phyloP scores from a whole-genome alignment of 371 early-diverging fungal genomes.

The Blakeslea trispora region DNA sequence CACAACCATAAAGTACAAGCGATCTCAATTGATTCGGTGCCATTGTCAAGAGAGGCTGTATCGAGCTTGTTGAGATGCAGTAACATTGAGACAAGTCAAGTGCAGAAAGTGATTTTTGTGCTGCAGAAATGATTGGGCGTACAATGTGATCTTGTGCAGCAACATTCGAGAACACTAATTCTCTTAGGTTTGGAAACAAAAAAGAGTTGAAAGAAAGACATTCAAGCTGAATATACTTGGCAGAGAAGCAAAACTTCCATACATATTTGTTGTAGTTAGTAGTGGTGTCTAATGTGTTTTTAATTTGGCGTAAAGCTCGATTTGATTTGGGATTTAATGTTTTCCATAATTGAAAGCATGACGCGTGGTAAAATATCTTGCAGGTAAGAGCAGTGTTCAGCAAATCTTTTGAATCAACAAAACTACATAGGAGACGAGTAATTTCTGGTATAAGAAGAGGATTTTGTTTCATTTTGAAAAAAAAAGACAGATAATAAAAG shows the following conservation, averaged over 20 bases:
- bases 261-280: conserved; percentile 33
- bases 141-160: conserved; percentile 44
- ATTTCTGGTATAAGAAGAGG: conserved; percentile 48
- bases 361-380: conserved; percentile 29
- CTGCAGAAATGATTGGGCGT: conserved; percentile 28
- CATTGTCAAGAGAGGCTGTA: conserved; percentile 35
- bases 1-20: conserved; percentile 43
- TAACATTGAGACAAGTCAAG: conserved; percentile 48
- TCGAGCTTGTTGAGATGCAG: conserved; percentile 42
- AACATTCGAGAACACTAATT: conserved; percentile 46
- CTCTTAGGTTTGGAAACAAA: conserved; percentile 35
- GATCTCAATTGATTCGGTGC: conserved; percentile 29
- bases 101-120: conserved; percentile 26
- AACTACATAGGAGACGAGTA: conserved; percentile 34
- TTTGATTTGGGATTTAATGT: conserved; percentile 40
- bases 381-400: conserved; percentile 41
- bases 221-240: conserved; percentile 31
- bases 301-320: conserved; percentile 37
- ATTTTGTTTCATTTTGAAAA: conserved; percentile 15
- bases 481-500: neutral
- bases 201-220: conserved; percentile 36
- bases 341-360: conserved; percentile 38
- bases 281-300: conserved; percentile 36
- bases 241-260: conserved; percentile 33
- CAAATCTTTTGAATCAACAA: conserved; percentile 36